Base-by-base conservation (phyloP, 2,329 filamentous ascomycete species). In the Pseudocercospora ulei region DNA sequence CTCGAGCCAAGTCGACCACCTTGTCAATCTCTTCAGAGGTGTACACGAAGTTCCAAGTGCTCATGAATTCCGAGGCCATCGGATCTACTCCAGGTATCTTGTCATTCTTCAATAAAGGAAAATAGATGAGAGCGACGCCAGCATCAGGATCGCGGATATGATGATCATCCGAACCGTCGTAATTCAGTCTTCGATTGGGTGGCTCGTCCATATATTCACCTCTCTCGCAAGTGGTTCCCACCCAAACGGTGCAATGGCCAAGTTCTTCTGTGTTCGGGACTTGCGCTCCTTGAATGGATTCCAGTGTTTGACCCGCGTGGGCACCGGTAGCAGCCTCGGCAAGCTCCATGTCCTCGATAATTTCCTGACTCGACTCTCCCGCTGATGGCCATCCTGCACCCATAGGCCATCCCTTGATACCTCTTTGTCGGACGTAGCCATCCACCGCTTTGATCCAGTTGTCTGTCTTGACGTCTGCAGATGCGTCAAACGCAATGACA, bases 11-110 rank as follows among this genome's bases (percentile, higher is more conserved):
- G 3, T 73, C 70, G 2, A 94, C 80, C 0, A 93, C 85, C 16
- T 75, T 74, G 52, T 96, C 87, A 36, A 98, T 78, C 60, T 98
- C 80, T 41, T 90, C 79, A 0, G 86, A 80, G 1, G 82, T 92
- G 61, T 96, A 98, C 18, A 95, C 78, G 58, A 96, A 96, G 58
- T 98, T 98, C 90, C 90, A 98, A 0, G 90, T 98, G 51, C 78
- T 84, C 67, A 96, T 76, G 62, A 86, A 96, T 44, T 94, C 85
- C 37, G 76, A 82, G 2, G 73, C 75, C 14, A 78, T 77, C 0
- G 90, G 90, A 50, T 94, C 81, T n/a, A 96, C 80, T 27, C 76
- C 82, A 0, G 78, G 73, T 0, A 85, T 80, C 44, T 80, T 80
- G 0, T 79, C 72, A 58, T 98, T 96, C 17, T 80, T 75, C 8